phyloP scores from a whole-genome alignment of 148 eudicot species.

The Rhododendron ovatum region DNA sequence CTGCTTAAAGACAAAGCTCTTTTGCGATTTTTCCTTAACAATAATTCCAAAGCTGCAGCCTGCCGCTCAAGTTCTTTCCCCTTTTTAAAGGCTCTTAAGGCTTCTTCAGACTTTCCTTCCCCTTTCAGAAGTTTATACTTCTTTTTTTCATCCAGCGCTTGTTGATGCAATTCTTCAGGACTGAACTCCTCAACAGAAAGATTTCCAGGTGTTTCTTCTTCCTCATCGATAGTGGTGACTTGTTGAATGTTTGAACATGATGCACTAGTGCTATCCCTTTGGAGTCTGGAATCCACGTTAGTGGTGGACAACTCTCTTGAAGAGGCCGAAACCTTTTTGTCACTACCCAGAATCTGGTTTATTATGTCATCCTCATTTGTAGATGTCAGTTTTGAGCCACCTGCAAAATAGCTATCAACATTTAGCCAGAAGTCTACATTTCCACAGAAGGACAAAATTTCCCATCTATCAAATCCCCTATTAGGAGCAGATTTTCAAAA shows the following conservation, averaged over 20 bases:
- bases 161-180: slow-evolving; percentile 84
- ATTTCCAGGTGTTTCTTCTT: slow-evolving; percentile 28
- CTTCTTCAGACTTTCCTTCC: slow-evolving; percentile 82
- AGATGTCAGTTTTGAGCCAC: slow-evolving; percentile 49
- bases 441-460: not conserved
- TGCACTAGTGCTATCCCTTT: slow-evolving; percentile 20
- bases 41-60: slow-evolving; percentile 72
- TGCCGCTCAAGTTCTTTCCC: slow-evolving; percentile 89
- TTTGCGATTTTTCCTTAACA: slow-evolving; percentile 61
- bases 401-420: slow-evolving; percentile 34
- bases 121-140: slow-evolving; percentile 67
- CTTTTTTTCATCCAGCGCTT: slow-evolving; percentile 74
- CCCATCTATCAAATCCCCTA: not conserved
- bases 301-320: slow-evolving; percentile 2
- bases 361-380: slow-evolving; percentile 61
- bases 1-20: slow-evolving; percentile 51
- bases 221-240: slow-evolving; percentile 26
- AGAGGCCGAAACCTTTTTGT: slow-evolving; percentile 35
- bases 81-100: slow-evolving; percentile 77
- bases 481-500: not conserved
- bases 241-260: slow-evolving; percentile 36
- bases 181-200: slow-evolving; percentile 34
- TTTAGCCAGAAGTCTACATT: not conserved
- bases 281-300: not conserved
- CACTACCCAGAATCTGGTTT: slow-evolving; percentile 50